A percentile compares a stretch with the other conserved stretches of the same genome.
These are phyloP conservation scores for Venturiaceae sp. DNA, from an alignment of 2,329 filamentous ascomycete species.

Conservation along the genomic window DNA sequence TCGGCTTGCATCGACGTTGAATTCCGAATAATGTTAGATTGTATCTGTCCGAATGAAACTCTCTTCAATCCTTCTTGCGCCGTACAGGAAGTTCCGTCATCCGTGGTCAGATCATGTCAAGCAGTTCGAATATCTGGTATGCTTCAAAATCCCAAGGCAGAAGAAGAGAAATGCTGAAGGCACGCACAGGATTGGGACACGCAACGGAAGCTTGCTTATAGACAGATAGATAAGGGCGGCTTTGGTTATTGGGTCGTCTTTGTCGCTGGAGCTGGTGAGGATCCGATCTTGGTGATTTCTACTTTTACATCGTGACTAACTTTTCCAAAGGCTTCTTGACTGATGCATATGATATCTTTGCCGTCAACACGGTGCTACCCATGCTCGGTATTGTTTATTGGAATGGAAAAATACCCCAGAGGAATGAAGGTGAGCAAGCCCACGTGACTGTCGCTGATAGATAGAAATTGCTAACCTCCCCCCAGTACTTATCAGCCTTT, in stretches of 20 bases:
- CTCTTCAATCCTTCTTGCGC: slow-evolving; percentile 1
- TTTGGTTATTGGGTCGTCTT: slow-evolving; percentile 20
- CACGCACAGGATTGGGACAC: slow-evolving; percentile 10
- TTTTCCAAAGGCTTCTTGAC: too few relatives aligned
- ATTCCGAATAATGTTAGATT: background rate
- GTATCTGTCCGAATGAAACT: slow-evolving; percentile 5
- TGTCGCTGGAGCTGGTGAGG: slow-evolving; percentile 39
- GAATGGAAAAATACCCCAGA: slow-evolving; percentile 24
- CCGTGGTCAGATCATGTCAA: slow-evolving; percentile 9
- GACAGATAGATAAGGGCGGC: slow-evolving; percentile 11
- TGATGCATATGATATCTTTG: slow-evolving; percentile 39
- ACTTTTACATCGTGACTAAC: too few relatives aligned
- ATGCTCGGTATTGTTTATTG: slow-evolving; percentile 40
- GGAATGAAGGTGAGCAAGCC: slow-evolving; percentile 13
- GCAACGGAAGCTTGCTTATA: slow-evolving; percentile 9
- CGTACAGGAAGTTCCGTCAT: slow-evolving; percentile 5
- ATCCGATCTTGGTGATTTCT: too few relatives aligned
- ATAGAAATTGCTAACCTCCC: background rate
- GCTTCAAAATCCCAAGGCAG: background rate
- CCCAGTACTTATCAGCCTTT: slow-evolving; percentile 32
- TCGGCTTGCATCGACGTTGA: background rate
- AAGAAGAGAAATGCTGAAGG: background rate
- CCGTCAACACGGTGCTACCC: slow-evolving; percentile 40
- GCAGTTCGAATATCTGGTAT: slow-evolving; percentile 9
- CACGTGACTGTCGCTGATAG: background rate